Evolutionary conservation across 1,284 basidiomycete genomes (phyloP).

Genomic region (Puccinia hordei): DNA sequence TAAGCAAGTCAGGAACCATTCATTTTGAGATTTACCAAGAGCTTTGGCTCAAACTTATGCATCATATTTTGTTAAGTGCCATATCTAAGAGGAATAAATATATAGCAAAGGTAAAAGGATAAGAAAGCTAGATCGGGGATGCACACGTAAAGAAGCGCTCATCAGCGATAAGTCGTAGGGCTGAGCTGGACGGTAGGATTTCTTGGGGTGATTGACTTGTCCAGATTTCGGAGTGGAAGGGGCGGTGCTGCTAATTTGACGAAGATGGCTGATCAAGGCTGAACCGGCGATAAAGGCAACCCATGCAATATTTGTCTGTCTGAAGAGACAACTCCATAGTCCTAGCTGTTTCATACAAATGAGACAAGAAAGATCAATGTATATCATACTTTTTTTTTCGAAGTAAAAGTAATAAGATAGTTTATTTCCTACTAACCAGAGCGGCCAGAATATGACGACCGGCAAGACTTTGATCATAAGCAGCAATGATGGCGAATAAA

Average conservation of each 20-base stretch:
- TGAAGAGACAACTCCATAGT: constrained; percentile 74
- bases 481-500: constrained; percentile 69
- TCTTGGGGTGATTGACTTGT: neutral
- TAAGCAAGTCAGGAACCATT: constrained; percentile 1
- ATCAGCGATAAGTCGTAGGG: constrained; percentile 35
- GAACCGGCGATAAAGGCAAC: constrained; percentile 62
- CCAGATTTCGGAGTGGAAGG: constrained; percentile 16
- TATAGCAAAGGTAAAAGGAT: neutral
- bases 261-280: constrained; percentile 31
- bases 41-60: neutral
- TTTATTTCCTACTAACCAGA: constrained; percentile 65
- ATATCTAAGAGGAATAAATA: too few relatives aligned
- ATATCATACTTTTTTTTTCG: too few relatives aligned
- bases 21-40: neutral
- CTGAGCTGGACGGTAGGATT: neutral
- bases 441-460: constrained; percentile 69
- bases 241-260: neutral
- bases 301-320: constrained; percentile 94
- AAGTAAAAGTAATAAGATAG: neutral
- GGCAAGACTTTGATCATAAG: constrained; percentile 67
- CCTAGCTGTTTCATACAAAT: constrained; percentile 67
- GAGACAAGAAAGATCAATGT: constrained; percentile 29
- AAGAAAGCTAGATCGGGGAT: constrained; percentile 39
- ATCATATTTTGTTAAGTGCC: too few relatives aligned
- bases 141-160: constrained; percentile 49